Evolutionary conservation across 106 monocot species (phyloP).

Genomic region (Phalaenopsis aphrodite): DNA sequence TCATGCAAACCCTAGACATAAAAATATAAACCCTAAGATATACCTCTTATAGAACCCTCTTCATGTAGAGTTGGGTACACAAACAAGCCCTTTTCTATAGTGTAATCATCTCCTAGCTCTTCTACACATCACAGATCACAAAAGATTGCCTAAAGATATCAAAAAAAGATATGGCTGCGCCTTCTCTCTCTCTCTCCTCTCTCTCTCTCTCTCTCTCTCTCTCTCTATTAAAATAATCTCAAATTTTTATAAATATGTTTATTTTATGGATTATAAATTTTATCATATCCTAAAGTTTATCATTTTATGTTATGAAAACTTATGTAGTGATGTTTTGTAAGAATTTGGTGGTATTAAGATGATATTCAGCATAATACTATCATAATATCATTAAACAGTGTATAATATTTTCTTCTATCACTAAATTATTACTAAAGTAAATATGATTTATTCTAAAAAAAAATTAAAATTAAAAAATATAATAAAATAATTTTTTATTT

Average conservation of each 20-base stretch:
- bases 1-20: not conserved
- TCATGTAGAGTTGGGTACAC: not conserved
- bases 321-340: too few species aligned
- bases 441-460: too few species aligned
- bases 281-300: too few species aligned
- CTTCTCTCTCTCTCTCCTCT: not conserved
- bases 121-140: not conserved
- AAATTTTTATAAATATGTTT: too few species aligned
- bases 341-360: too few species aligned
- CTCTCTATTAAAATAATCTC: not conserved
- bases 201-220: not conserved
- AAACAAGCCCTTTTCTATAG: not conserved
- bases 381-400: too few species aligned
- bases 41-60: not conserved
- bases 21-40: not conserved
- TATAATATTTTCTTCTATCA: too few species aligned
- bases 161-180: not conserved
- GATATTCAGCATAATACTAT: too few species aligned
- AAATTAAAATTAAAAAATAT: too few species aligned
- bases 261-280: too few species aligned
- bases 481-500: not conserved
- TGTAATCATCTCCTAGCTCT: conserved; percentile 1
- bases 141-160: conserved; percentile 1
- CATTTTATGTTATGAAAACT: too few species aligned
- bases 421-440: too few species aligned